Evolutionary conservation across 2,329 filamentous ascomycete species (phyloP).

Genomic region (Nannizzia gypsea): DNA sequence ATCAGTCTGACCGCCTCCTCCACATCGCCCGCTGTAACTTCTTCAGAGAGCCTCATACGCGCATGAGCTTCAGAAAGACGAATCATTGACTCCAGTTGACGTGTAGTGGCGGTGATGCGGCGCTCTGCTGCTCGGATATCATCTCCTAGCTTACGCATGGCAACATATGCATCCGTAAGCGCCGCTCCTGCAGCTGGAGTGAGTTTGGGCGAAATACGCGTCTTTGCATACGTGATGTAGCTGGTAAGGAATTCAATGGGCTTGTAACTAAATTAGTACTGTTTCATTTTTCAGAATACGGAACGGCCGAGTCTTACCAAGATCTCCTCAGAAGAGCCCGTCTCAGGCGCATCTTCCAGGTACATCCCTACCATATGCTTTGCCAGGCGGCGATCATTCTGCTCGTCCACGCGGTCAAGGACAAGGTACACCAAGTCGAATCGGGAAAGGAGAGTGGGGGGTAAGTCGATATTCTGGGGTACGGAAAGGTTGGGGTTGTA

Average conservation of each 20-base stretch:
- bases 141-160: slow-evolving; percentile 86
- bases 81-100: slow-evolving; percentile 97
- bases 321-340: slow-evolving; percentile 64
- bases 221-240: slow-evolving; percentile 93
- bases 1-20: slow-evolving; percentile 85
- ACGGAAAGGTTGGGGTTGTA: slow-evolving; percentile 95
- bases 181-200: slow-evolving; percentile 69
- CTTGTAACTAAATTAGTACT: slow-evolving; percentile 30
- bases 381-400: slow-evolving; percentile 73
- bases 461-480: slow-evolving; percentile 94
- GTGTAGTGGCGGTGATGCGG: slow-evolving; percentile 92
- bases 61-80: slow-evolving; percentile 91
- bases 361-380: slow-evolving; percentile 95
- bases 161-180: slow-evolving; percentile 77
- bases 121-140: slow-evolving; percentile 80
- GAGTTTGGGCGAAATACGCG: slow-evolving; percentile 71
- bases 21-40: slow-evolving; percentile 72
- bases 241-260: slow-evolving; percentile 90
- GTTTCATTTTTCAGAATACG: background rate
- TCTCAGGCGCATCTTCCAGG: slow-evolving; percentile 84
- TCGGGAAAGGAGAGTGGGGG: slow-evolving; percentile 84
- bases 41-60: slow-evolving; percentile 77
- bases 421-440: slow-evolving; percentile 97
- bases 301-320: slow-evolving; percentile 47
- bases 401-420: slow-evolving; percentile 85